Percentiles rank a stretch among this genome's conserved stretches.
phyloP scores from a whole-genome alignment of 331 rosid species.

The Rhamnella rubrinervis region DNA sequence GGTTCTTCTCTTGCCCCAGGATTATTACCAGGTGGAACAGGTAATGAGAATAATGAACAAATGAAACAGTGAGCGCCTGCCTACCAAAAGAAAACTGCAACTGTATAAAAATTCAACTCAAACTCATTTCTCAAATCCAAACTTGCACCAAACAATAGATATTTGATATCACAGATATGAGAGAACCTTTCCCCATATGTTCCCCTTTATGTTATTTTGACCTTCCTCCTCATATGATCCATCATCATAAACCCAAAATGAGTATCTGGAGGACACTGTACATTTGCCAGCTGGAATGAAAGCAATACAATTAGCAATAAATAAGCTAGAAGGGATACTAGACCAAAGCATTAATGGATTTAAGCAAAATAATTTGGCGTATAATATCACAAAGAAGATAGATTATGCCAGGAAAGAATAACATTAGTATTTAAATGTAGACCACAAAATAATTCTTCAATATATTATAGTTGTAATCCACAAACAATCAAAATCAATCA shows the following conservation, averaged over 20 bases:
- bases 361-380: neutral
- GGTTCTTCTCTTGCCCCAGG: conserved; percentile 54
- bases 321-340: conserved; percentile 12
- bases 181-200: conserved; percentile 98
- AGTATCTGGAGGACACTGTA: conserved; percentile 90
- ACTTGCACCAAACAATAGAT: conserved; percentile 28
- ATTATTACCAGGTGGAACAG: conserved; percentile 66
- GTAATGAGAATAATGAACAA: conserved; percentile 78
- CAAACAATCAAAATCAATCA: too few species aligned
- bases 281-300: conserved; percentile 73
- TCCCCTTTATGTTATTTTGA: conserved; percentile 86
- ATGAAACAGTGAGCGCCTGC: conserved; percentile 91
- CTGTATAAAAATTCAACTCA: conserved; percentile 49
- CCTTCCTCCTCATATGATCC: conserved; percentile 98
- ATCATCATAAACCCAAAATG: conserved; percentile 98
- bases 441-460: too few species aligned
- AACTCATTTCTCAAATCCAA: conserved; percentile 22
- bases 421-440: too few species aligned
- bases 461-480: too few species aligned
- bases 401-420: too few species aligned
- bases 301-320: conserved; percentile 18
- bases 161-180: conserved; percentile 49
- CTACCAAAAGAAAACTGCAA: conserved; percentile 76
- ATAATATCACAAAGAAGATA: too few species aligned
- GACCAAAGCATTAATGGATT: neutral